phyloP scores from a whole-genome alignment of 257 asterid species.

The Gentiana straminea region DNA sequence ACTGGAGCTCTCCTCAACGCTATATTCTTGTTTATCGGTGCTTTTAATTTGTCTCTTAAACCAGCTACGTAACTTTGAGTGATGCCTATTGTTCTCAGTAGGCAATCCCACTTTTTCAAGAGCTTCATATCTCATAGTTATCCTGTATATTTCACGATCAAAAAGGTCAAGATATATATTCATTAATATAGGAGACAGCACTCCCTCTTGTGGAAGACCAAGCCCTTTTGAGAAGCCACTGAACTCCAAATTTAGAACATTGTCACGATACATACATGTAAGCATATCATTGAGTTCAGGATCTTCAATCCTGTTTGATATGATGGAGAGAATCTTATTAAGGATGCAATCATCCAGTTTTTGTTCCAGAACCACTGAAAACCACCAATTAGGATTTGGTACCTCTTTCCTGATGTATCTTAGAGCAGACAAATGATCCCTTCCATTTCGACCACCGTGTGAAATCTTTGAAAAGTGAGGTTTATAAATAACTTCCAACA shows the following conservation, averaged over 20 bases:
- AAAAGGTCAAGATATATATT: slow-evolving; percentile 80
- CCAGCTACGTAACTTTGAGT: slow-evolving; percentile 77
- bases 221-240: slow-evolving; percentile 88
- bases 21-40: slow-evolving; percentile 12
- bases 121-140: slow-evolving; percentile 82
- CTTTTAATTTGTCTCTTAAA: slow-evolving; percentile 74
- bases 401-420: slow-evolving; percentile 70
- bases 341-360: slow-evolving; percentile 41
- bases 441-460: slow-evolving; percentile 72
- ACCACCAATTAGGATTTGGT: slow-evolving; percentile 71
- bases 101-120: slow-evolving; percentile 15
- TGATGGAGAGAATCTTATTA: slow-evolving; percentile 36
- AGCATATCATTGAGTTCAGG: slow-evolving; percentile 35
- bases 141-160: slow-evolving; percentile 60
- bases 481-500: slow-evolving; percentile 64
- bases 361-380: slow-evolving; percentile 44
- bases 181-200: slow-evolving; percentile 75
- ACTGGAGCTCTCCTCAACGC: slow-evolving; percentile 25
- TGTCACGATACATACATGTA: slow-evolving; percentile 47
- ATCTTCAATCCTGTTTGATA: slow-evolving; percentile 66
- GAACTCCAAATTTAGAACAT: slow-evolving; percentile 69
- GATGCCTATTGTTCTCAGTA: slow-evolving; percentile 26
- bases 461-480: slow-evolving; percentile 86
- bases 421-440: slow-evolving; percentile 82
- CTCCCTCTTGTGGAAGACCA: slow-evolving; percentile 99